Percentiles rank a stretch among this genome's conserved stretches.
These are phyloP conservation scores for Aethionema arabicum DNA, from an alignment of 345 rosid genomes.

Conservation along the genomic window DNA sequence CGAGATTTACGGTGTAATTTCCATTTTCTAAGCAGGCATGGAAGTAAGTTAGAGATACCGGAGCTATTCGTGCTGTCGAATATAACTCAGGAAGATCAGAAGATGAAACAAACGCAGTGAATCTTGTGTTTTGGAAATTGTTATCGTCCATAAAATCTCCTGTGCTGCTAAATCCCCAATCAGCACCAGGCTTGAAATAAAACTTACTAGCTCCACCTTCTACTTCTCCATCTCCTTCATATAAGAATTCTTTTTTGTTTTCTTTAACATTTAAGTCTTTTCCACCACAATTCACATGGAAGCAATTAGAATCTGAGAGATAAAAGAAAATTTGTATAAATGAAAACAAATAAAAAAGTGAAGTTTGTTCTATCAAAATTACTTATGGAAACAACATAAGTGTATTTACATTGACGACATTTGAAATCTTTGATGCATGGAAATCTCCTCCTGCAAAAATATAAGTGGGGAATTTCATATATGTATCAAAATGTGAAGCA, in stretches of 20 bases:
- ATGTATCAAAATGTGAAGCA: neutral
- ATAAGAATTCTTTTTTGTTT: slow-evolving; percentile 35
- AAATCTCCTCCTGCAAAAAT: slow-evolving; percentile 42
- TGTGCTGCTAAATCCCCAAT: slow-evolving; percentile 74
- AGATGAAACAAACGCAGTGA: slow-evolving; percentile 25
- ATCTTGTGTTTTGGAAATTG: slow-evolving; percentile 46
- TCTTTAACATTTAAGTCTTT: slow-evolving; percentile 37
- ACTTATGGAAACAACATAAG: slow-evolving; percentile 8
- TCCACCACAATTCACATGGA: slow-evolving; percentile 71
- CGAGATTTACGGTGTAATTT: slow-evolving; percentile 46
- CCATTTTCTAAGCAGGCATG: slow-evolving; percentile 66
- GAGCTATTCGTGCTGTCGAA: slow-evolving; percentile 51
- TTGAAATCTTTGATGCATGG: slow-evolving; percentile 53
- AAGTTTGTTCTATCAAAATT: slow-evolving; percentile 12
- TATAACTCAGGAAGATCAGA: slow-evolving; percentile 47
- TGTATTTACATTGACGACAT: slow-evolving; percentile 57
- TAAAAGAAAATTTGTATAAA: slow-evolving; percentile 15
- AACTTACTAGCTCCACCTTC: slow-evolving; percentile 55
- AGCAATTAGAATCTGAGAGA: slow-evolving; percentile 48
- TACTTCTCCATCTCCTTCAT: slow-evolving; percentile 53
- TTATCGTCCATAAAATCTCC: slow-evolving; percentile 72
- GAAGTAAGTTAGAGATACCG: slow-evolving; percentile 66
- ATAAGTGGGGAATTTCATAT: slow-evolving; percentile 2
- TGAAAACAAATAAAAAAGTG: slow-evolving; percentile 13
- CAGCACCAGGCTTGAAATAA: slow-evolving; percentile 31